Conservation (phyloP, 495 filamentous ascomycete genomes). For the Aspergillus asperescens region DNA sequence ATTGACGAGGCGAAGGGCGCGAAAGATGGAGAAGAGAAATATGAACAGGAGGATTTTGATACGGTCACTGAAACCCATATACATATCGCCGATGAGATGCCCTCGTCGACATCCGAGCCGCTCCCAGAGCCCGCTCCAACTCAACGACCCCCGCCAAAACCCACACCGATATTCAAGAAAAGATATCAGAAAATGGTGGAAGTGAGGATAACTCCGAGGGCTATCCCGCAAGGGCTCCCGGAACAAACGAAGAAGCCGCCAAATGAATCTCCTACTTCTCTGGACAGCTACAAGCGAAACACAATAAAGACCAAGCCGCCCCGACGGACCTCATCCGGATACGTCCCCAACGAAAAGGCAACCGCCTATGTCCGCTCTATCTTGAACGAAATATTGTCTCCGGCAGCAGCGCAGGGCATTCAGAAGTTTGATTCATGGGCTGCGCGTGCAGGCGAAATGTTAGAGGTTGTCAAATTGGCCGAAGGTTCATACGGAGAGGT, state of each 20-base stretch:
- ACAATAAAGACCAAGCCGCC: constrained; percentile 18
- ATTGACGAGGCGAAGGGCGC: constrained; percentile 21
- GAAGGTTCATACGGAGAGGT: constrained; percentile 51
- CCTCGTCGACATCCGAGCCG: background rate
- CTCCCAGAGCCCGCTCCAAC: background rate
- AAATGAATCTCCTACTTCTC: background rate
- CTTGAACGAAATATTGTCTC: constrained; percentile 35
- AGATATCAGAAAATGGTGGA: constrained; percentile 30
- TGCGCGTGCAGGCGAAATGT: constrained; percentile 34
- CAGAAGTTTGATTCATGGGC: constrained; percentile 44
- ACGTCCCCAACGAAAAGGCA: constrained; percentile 32
- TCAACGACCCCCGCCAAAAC: constrained; percentile 3
- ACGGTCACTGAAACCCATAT: background rate
- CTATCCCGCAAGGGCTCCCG: background rate
- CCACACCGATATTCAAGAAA: background rate
- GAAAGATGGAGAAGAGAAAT: background rate
- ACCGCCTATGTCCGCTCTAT: constrained; percentile 39
- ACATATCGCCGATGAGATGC: background rate
- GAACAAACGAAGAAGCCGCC: background rate
- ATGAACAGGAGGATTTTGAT: background rate
- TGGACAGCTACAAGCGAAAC: constrained; percentile 11
- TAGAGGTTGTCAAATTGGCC: constrained; percentile 45
- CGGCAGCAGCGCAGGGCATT: constrained; percentile 33
- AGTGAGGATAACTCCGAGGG: constrained; percentile 25
- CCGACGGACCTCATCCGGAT: constrained; percentile 31